A percentile compares a stretch with the other conserved stretches of the same genome.
phyloP scores from a whole-genome alignment of 2,329 filamentous ascomycete genomes.

The Alternaria sp. region DNA sequence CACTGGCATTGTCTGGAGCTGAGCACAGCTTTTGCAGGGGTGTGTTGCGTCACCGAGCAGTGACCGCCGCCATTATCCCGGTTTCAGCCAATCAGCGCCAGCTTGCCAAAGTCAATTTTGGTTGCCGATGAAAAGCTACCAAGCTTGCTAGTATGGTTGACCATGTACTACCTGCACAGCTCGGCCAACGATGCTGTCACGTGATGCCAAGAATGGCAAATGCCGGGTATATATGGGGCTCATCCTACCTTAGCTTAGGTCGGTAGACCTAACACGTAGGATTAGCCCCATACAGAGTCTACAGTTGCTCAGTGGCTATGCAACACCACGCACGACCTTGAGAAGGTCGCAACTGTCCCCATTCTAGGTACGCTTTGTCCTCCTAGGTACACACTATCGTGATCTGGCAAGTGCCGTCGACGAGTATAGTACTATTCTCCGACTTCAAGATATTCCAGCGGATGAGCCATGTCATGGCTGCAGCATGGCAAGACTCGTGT shows the following conservation, averaged over 20 bases:
- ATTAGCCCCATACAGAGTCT: fast-evolving
- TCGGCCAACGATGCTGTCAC: background rate
- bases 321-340: background rate
- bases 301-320: background rate
- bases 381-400: background rate
- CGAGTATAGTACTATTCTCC: background rate
- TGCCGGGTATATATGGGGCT: no score
- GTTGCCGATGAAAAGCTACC: background rate
- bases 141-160: background rate
- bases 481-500: background rate
- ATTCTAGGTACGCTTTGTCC: background rate
- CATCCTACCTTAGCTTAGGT: no score
- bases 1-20: background rate
- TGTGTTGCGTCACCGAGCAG: background rate
- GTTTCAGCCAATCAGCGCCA: background rate
- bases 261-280: no score
- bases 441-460: background rate
- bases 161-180: background rate
- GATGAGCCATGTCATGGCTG: background rate
- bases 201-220: no score
- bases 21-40: background rate
- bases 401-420: background rate
- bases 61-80: background rate
- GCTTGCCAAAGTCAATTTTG: background rate
- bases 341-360: background rate